Percentiles rank a stretch among this genome's conserved stretches.
Conservation (phyloP, 305 asterid genomes). For the Fraxinus paxiana region DNA sequence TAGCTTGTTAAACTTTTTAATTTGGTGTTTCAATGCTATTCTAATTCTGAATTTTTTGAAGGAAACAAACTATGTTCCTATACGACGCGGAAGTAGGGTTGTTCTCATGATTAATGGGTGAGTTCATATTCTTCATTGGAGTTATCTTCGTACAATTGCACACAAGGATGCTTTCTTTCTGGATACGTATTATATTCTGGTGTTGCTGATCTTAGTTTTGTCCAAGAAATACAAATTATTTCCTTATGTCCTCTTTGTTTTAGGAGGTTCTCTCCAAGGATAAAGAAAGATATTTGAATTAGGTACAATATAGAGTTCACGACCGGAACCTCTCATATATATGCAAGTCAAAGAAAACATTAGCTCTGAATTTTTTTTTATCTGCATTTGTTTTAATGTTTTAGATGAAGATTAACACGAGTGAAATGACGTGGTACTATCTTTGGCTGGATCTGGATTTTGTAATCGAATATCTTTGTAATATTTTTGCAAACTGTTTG, state of each 20-base stretch:
- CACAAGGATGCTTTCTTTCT: not conserved
- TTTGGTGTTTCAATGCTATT: conserved; percentile 25
- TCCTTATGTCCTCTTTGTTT: not conserved
- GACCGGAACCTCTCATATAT: not conserved
- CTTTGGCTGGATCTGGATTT: not conserved
- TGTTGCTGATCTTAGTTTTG: conserved; percentile 3
- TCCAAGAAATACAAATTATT: not conserved
- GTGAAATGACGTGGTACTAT: not conserved
- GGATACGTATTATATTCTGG: not conserved
- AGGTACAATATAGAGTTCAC: not conserved
- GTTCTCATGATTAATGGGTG: conserved; percentile 94
- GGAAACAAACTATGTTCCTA: conserved; percentile 92
- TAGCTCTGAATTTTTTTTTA: not conserved
- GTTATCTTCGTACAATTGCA: not conserved
- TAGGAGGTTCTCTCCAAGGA: not conserved
- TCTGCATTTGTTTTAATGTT: not conserved
- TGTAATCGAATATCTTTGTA: not conserved
- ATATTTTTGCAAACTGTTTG: not conserved
- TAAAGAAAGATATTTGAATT: not conserved
- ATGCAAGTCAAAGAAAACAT: not conserved
- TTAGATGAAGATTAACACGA: not conserved
- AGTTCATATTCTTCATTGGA: conserved; percentile 23
- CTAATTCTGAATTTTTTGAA: conserved; percentile 34
- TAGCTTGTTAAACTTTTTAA: conserved; percentile 8
- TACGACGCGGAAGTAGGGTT: conserved; percentile 86